These are phyloP conservation scores for Wickerhamiella kurtzmanii DNA, from an alignment of 805 yeast species.

Conservation along the genomic window DNA sequence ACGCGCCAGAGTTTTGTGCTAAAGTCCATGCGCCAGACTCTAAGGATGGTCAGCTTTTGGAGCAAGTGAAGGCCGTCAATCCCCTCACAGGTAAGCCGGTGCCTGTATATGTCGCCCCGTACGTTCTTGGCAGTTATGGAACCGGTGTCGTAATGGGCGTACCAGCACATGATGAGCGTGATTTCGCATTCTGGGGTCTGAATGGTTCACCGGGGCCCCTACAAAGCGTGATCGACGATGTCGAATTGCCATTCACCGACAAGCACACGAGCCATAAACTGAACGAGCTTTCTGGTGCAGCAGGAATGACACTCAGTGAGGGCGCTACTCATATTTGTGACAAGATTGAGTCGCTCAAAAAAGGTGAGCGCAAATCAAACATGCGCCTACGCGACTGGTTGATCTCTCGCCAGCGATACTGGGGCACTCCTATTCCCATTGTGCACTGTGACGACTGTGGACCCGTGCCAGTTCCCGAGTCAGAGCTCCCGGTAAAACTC, in stretches of 20 bases:
- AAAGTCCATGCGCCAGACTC: constrained; percentile 38
- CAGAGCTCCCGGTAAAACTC: constrained; percentile 67
- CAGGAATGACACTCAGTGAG: constrained; percentile 36
- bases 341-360: constrained; percentile 27
- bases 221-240: constrained; percentile 4
- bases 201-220: constrained; percentile 26
- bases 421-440: constrained; percentile 99
- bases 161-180: constrained; percentile 86
- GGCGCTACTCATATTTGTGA: constrained; percentile 40
- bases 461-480: constrained; percentile 80
- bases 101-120: constrained; percentile 84
- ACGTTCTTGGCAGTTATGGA: constrained; percentile 73
- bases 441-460: constrained; percentile 82
- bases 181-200: constrained; percentile 61
- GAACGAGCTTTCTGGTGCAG: constrained; percentile 33
- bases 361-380: constrained; percentile 40
- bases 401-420: constrained; percentile 83
- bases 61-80: constrained; percentile 30
- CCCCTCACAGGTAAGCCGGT: constrained; percentile 43
- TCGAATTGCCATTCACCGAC: constrained; percentile 25
- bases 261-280: constrained; percentile 33
- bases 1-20: constrained; percentile 28
- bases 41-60: constrained; percentile 46
- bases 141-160: constrained; percentile 97
- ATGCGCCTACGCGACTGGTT: constrained; percentile 84